Conservation (phyloP, 1,284 basidiomycete genomes). For the Ustilago shanxiensis region DNA sequence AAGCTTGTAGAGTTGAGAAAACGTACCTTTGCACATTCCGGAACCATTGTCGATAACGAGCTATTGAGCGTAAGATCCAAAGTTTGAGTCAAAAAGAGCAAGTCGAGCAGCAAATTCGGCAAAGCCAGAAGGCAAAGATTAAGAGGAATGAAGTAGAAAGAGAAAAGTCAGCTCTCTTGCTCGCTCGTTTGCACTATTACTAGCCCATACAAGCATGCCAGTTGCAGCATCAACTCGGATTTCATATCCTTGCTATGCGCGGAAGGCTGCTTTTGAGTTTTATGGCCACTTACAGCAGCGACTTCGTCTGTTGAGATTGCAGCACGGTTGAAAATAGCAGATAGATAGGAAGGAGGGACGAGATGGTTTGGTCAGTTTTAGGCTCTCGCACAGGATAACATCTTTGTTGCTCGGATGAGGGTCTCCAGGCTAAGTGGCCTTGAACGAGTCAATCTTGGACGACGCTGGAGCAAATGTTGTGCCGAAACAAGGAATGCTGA, state of each 20-base stretch:
- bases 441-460: neutral
- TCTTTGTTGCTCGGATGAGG: neutral
- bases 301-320: conserved; percentile 63
- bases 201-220: neutral
- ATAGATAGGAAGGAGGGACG: neutral
- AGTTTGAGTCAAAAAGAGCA: conserved; percentile 6
- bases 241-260: neutral
- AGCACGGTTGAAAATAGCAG: neutral
- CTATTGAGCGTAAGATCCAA: conserved; percentile 24
- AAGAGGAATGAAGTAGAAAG: neutral
- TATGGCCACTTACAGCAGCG: conserved; percentile 64
- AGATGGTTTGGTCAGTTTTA: conserved; percentile 16
- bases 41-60: conserved; percentile 71
- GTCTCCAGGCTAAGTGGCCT: neutral
- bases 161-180: conserved; percentile 16
- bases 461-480: neutral
- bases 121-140: neutral
- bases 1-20: neutral
- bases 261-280: neutral
- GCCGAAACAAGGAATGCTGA: neutral
- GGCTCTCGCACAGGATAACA: neutral
- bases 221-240: neutral
- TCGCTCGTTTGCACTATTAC: neutral
- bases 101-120: neutral
- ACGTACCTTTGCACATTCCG: conserved; percentile 70